Evolutionary conservation across 2,329 filamentous ascomycete species (phyloP).

Genomic region (Beauveria asiatica): DNA sequence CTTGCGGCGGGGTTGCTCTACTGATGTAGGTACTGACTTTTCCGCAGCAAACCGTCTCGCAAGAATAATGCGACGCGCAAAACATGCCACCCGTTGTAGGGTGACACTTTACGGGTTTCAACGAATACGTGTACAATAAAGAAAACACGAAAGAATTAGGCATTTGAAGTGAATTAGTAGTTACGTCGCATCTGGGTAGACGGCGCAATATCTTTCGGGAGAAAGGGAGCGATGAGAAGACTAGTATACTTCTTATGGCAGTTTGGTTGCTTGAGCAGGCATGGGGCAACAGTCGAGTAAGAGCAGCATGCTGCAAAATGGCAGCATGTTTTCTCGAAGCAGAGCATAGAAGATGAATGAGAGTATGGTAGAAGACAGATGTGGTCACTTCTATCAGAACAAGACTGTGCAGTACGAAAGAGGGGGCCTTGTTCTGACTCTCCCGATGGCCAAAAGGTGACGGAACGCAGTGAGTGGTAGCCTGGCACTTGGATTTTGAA

Average conservation of each 20-base stretch:
- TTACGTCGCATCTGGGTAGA: constrained; percentile 21
- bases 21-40: background rate
- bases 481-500: too few relatives aligned
- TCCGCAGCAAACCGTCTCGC: constrained; percentile 26
- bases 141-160: background rate
- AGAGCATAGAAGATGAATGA: too few relatives aligned
- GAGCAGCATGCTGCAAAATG: too few relatives aligned
- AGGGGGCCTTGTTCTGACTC: too few relatives aligned
- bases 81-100: background rate
- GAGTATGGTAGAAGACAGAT: too few relatives aligned
- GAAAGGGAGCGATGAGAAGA: background rate
- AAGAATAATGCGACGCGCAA: background rate
- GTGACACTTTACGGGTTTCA: background rate
- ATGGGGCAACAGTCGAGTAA: background rate
- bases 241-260: background rate
- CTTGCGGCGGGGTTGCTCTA: constrained; percentile 7
- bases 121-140: background rate
- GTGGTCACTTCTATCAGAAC: too few relatives aligned
- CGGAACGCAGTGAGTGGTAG: too few relatives aligned
- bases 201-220: constrained; percentile 14
- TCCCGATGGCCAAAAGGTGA: too few relatives aligned
- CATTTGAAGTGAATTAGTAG: background rate
- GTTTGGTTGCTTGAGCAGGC: background rate
- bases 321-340: too few relatives aligned
- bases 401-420: too few relatives aligned